These are phyloP conservation scores for Russula olivacea DNA, from an alignment of 768 basidiomycete genomes.

Conservation along the genomic window DNA sequence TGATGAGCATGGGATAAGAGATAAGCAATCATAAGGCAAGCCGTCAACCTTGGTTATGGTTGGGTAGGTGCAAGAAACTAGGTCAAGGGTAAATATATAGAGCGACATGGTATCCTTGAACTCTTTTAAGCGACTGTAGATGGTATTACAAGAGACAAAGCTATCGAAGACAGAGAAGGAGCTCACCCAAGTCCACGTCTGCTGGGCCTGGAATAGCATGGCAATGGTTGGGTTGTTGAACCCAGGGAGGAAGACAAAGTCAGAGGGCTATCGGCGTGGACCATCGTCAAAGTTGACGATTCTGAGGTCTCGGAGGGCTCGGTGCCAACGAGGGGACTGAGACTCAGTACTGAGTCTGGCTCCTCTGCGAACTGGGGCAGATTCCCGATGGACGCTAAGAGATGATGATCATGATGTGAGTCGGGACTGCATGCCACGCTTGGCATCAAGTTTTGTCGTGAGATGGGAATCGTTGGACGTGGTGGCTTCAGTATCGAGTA, in stretches of 20 bases:
- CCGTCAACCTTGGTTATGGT: constrained; percentile 68
- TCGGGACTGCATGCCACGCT: too few relatives aligned
- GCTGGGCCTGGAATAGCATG: constrained; percentile 75
- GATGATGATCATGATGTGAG: too few relatives aligned
- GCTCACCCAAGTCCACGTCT: constrained; percentile 89
- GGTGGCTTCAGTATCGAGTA: too few relatives aligned
- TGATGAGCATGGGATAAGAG: constrained; percentile 61
- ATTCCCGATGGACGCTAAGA: too few relatives aligned
- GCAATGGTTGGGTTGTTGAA: constrained; percentile 95
- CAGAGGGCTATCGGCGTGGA: too few relatives aligned
- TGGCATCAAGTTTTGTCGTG: too few relatives aligned
- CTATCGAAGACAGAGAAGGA: not conserved
- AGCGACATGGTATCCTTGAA: constrained; percentile 76
- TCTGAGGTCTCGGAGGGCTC: too few relatives aligned
- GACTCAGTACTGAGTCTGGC: too few relatives aligned
- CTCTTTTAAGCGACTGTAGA: constrained; percentile 68
- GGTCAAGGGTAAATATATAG: constrained; percentile 82
- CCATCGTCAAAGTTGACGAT: too few relatives aligned
- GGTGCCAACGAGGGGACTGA: too few relatives aligned
- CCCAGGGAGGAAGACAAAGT: constrained; percentile 87
- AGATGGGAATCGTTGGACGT: too few relatives aligned
- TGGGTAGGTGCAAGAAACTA: constrained; percentile 72
- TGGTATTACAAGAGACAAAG: constrained; percentile 11
- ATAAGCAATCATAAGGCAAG: constrained; percentile 67
- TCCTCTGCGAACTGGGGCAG: too few relatives aligned